Evolutionary conservation across 2,329 filamentous ascomycete genomes (phyloP), one percentile per base, ranked within the genome.

Genomic region (Pyricularia sp.): DNA sequence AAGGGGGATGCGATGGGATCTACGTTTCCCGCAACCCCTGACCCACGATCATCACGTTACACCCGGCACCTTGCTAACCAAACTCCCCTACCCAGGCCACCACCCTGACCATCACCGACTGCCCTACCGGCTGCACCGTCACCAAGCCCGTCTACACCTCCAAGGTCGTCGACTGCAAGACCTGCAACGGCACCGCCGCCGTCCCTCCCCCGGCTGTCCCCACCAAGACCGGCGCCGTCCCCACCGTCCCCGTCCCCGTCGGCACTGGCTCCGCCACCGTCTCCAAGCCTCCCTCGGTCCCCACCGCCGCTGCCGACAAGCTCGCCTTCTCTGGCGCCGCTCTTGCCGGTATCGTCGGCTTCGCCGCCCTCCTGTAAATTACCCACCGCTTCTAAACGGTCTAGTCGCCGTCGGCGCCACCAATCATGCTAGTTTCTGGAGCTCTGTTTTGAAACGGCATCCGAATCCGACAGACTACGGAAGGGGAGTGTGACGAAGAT

Each of bases 41-140:
- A 36, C 33, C 2, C 12, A 14, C 12, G 33, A 12, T 36, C 10
- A 6, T 36, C 1, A 33, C 10, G 9, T n/a, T 36, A 14, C 10
- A 12, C 12, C 0, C 4, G 5, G 36, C 64, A 65, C 11, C 30
- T 36, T n/a, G 31, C 64, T 66, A 50, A 66, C 64, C 9, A 9
- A 10, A 11, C 5, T 26, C 9, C n/a, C 31, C 3, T 10, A 20
- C 12, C 73, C 67, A 87, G 85, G 80, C 89, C 77, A 89, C 88
- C 78, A 89, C 87, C 78, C 77, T 88, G 72, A 87, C 84, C 73
- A 82, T 89, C 69, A 87, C 87, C 75, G 83, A 90, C 84, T 90
- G 89, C 85, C 86, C 88, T 74, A n/a, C 42, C 17, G 42, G 42
- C 42, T 91, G 88, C 88, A 92, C 86, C 76, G 76, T 88, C 80